Conservation (phyloP, 176 grass and related monocot species). For the Rhipidocladum racemiflorum region DNA sequence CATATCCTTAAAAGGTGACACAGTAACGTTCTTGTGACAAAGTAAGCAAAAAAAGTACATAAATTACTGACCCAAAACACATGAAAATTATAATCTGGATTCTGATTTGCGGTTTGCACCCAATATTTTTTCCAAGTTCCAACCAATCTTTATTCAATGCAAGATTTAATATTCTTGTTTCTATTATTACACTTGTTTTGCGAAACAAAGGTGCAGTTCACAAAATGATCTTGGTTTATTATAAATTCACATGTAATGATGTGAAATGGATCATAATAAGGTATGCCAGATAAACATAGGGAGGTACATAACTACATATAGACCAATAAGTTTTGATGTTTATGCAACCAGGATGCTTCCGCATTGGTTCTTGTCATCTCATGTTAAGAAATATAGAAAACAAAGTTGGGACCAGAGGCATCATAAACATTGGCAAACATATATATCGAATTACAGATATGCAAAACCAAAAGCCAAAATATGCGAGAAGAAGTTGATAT, state of each 20-base stretch:
- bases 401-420: background rate
- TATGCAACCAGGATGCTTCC: background rate
- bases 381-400: background rate
- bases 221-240: background rate
- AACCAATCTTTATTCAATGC: background rate
- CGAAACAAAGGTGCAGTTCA: background rate
- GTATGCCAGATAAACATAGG: background rate
- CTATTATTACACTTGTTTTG: background rate
- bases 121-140: no score
- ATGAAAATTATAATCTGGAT: no score
- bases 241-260: background rate
- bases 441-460: background rate
- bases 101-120: no score
- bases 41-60: no score
- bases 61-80: no score
- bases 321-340: background rate
- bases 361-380: background rate
- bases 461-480: background rate
- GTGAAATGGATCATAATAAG: background rate
- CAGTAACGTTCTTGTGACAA: no score
- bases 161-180: background rate
- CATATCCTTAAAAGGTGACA: no score
- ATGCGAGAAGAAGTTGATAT: background rate
- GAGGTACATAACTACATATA: no score
- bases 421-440: slow-evolving; percentile 2